These are phyloP conservation scores for Cystofilobasidium capitatum DNA, from an alignment of 768 basidiomycete genomes.

Conservation along the genomic window DNA sequence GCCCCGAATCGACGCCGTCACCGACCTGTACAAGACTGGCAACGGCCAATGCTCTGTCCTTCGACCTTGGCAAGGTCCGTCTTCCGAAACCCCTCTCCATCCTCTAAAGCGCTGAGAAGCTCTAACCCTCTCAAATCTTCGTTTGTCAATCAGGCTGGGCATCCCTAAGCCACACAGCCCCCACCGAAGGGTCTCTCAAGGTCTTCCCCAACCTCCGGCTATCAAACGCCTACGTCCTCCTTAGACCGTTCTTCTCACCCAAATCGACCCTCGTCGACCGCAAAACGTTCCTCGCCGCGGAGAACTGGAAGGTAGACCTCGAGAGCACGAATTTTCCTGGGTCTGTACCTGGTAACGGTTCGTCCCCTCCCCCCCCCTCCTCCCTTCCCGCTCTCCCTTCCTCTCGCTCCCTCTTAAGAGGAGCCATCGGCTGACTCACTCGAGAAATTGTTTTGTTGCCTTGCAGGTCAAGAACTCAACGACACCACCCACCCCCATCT, in stretches of 20 bases:
- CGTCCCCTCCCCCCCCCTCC: background rate
- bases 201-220: slow-evolving; percentile 54
- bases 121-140: slow-evolving; percentile 29
- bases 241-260: slow-evolving; percentile 56
- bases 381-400: no score
- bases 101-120: background rate
- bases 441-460: background rate
- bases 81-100: background rate
- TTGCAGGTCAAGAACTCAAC: slow-evolving; percentile 47
- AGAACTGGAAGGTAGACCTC: slow-evolving; percentile 53
- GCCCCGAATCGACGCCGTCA: slow-evolving; percentile 52
- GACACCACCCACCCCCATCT: slow-evolving; percentile 55
- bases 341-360: slow-evolving; percentile 45
- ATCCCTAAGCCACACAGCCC: slow-evolving; percentile 47
- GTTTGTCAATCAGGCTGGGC: slow-evolving; percentile 34
- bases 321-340: slow-evolving; percentile 51
- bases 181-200: slow-evolving; percentile 54
- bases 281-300: slow-evolving; percentile 38
- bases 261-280: slow-evolving; percentile 45
- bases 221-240: slow-evolving; percentile 52
- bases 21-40: slow-evolving; percentile 51
- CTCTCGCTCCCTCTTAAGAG: background rate
- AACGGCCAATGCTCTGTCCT: slow-evolving; percentile 21
- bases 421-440: no score
- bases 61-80: slow-evolving; percentile 24